Percentiles rank a stretch among this genome's conserved stretches.
Evolutionary conservation across 345 rosid genomes (phyloP).

Genomic region (Syzygium grande): DNA sequence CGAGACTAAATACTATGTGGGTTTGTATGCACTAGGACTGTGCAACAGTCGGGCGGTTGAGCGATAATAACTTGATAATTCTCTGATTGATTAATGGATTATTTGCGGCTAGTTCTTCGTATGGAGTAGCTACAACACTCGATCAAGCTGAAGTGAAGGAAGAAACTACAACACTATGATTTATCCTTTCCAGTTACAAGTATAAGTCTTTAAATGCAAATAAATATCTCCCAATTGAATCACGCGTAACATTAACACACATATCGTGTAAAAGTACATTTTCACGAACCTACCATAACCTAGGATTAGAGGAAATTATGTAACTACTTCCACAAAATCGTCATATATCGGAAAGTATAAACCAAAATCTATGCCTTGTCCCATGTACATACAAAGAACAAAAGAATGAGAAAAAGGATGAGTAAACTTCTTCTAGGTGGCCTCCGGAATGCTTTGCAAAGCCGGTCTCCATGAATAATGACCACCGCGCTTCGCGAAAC

Average conservation of each 20-base stretch:
- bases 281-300: background rate
- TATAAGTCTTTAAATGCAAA: background rate
- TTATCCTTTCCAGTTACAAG: background rate
- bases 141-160: background rate
- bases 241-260: background rate
- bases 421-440: background rate
- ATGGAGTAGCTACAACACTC: background rate
- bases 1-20: background rate
- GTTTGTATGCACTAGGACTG: background rate
- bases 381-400: background rate
- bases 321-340: background rate
- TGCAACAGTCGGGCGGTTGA: background rate
- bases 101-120: background rate
- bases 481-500: background rate
- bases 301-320: background rate
- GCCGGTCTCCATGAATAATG: background rate
- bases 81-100: background rate
- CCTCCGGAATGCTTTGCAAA: conserved; percentile 5
- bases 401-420: background rate
- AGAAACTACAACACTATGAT: background rate
- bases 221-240: background rate
- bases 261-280: background rate
- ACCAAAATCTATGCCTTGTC: background rate
- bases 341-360: background rate
- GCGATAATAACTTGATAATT: background rate